A percentile compares a stretch with the other conserved stretches of the same genome.
Conservation (phyloP, 768 basidiomycete species). For the Pleurotus tuoliensis region DNA sequence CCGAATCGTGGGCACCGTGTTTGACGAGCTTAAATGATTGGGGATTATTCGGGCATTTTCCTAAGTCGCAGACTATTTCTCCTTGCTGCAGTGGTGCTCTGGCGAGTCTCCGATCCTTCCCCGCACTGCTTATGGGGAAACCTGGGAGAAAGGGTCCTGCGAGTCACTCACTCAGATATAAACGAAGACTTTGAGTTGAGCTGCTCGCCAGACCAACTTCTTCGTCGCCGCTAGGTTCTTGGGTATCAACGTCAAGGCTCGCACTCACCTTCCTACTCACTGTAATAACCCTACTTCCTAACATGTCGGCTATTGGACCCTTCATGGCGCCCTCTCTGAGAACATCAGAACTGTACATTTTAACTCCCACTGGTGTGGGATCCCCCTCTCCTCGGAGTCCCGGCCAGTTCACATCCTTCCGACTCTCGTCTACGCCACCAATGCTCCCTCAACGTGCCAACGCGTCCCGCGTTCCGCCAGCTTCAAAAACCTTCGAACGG, state of each 20-base stretch:
- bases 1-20: neutral
- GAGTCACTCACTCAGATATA: neutral
- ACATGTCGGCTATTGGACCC: slow-evolving; percentile 6
- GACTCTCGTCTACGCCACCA: neutral
- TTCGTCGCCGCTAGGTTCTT: neutral
- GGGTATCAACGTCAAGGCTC: neutral
- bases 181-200: neutral
- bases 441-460: neutral
- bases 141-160: neutral
- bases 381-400: slow-evolving; percentile 1
- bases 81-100: neutral
- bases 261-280: neutral
- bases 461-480: neutral
- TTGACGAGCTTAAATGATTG: slow-evolving; percentile 4
- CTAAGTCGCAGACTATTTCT: neutral
- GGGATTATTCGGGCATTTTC: slow-evolving; percentile 4
- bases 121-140: slow-evolving; percentile 2
- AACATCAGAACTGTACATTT: neutral
- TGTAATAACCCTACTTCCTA: neutral
- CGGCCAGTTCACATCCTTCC: slow-evolving; percentile 5
- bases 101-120: neutral
- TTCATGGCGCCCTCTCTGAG: slow-evolving; percentile 5
- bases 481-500: neutral
- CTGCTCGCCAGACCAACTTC: neutral
- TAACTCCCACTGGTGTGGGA: neutral